Evolutionary conservation across 345 rosid species (phyloP), one percentile per base, ranked within the genome.

Genomic region (Salix dunnii): DNA sequence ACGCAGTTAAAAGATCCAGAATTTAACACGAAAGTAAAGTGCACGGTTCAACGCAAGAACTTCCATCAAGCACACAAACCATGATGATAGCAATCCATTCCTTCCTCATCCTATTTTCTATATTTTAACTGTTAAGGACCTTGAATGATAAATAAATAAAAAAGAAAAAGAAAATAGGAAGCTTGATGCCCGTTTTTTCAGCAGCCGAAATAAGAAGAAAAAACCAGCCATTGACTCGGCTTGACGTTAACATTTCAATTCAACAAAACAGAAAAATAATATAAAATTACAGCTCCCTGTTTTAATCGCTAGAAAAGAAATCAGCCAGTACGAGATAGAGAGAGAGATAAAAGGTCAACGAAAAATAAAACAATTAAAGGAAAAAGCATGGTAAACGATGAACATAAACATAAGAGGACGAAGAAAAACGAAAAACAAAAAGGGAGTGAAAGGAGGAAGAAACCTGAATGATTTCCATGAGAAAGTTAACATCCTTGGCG

Each of bases 391-490:
- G 28, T n/a, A 42, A 11, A 42, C 46, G 46, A 11, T n/a, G 10
- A 42, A 42, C 46, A 42, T 2, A 42, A 42, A 11, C 46, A 70
- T n/a, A 30, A 21, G 35, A 7, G 20, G 36, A 20, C 20, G 5
- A 31, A 61, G 18, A 48, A 83, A 6, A 55, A 71, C 55, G 67
- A 28, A 5, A 58, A 70, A 48, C 1, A 40, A 61, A 16, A 68
- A 17, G 16, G 55, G 5, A 12, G 35, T 6, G 23, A 40, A 68
- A 68, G 28, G 35, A 43, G 81, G 18, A 30, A 4, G 4, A 16
- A 9, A 84, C 95, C 90, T 91, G 93, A 16, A 91, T 87, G 3
- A 91, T 88, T 35, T 91, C 93, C 96, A 91, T 89, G n/a, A 91
- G 87, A 66, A 89, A 87, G 77, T 91, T 92, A 6, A 88, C 90